These are phyloP conservation scores for Carex myosuroides DNA, from an alignment of 176 grass and related monocot genomes.

Conservation along the genomic window DNA sequence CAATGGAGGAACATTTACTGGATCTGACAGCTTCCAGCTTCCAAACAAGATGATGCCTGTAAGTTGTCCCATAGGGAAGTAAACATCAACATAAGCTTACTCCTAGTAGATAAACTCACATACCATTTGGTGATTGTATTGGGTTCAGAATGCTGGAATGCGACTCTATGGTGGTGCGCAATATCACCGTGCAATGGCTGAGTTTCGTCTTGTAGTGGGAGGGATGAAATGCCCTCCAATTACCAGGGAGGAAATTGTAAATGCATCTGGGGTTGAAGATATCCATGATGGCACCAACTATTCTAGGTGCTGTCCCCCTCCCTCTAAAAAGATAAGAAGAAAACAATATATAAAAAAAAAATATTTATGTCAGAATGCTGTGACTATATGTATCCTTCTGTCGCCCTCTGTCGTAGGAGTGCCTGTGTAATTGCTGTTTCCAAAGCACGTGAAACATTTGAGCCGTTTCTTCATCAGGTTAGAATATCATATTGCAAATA, in stretches of 20 bases:
- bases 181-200: constrained; percentile 93
- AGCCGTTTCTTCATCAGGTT: constrained; percentile 96
- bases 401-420: constrained; percentile 47
- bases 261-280: constrained; percentile 99
- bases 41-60: constrained; percentile 97
- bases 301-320: constrained; percentile 52
- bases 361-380: neutral
- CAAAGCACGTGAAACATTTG: constrained; percentile 81
- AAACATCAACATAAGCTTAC: neutral
- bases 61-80: constrained; percentile 18
- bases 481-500: constrained; percentile 13
- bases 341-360: neutral
- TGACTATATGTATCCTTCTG: constrained; percentile 21
- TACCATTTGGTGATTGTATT: constrained; percentile 10
- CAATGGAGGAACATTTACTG: constrained; percentile 71
- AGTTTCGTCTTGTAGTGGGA: constrained; percentile 84
- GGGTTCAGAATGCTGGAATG: constrained; percentile 80
- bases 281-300: constrained; percentile 98
- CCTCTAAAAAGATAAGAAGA: neutral
- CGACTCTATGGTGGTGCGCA: constrained; percentile 94
- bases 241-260: constrained; percentile 95
- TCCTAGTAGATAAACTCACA: neutral
- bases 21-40: constrained; percentile 74
- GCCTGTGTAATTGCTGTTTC: constrained; percentile 97
- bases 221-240: constrained; percentile 84